Evolutionary conservation across 1,284 basidiomycete species (phyloP), one percentile per base, ranked within the genome.

Genomic region (Apiotrichum gracile): DNA sequence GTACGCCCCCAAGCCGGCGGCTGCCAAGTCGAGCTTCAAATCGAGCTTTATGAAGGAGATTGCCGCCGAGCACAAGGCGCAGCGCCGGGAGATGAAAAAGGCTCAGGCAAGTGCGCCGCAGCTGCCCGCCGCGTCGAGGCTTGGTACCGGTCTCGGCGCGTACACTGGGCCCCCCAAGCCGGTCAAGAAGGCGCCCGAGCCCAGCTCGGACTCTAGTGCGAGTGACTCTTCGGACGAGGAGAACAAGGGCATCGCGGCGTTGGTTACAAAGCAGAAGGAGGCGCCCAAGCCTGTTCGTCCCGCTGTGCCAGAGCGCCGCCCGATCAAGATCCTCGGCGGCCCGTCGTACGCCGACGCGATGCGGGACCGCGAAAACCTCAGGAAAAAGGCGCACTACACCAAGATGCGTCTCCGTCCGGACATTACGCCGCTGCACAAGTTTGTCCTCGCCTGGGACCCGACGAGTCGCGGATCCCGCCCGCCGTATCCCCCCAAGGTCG

Each of bases 381-480:
- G 81, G 39, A 82, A 86, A 16, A 82, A 85, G 57, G 82, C 82
- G 22, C 83, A 83, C 35, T 76, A 82, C 45, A 82, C 81, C 40
- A 82, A 83, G 26, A 76, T 86, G 61, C 83, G 91, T 13, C 80
- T 92, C 61, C 85, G 84, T 62, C 92, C 92, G 0, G 86, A 97
- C 68, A 80, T 93, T 29, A 83, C 84, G 14, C 80, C 79, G 14
- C 82, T 98, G 21, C 88, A 94, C 70, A 83, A 83, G 37, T 79
- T 80, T n/a, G 79, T 98, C 35, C 76, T 98, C 1, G 83, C 86
- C 0, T 98, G 94, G 94, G 79, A 88, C 70, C 91, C 91, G n/a
- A n/a, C 57, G 80, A 85, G 47, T 81, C 88, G 60, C 74, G 74
- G 2, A 12, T 76, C 82, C 9, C 75, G 79, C 12, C 69, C 75